These are phyloP conservation scores for Spongispora temasekensis DNA, from an alignment of 1,284 basidiomycete genomes.

Conservation along the genomic window DNA sequence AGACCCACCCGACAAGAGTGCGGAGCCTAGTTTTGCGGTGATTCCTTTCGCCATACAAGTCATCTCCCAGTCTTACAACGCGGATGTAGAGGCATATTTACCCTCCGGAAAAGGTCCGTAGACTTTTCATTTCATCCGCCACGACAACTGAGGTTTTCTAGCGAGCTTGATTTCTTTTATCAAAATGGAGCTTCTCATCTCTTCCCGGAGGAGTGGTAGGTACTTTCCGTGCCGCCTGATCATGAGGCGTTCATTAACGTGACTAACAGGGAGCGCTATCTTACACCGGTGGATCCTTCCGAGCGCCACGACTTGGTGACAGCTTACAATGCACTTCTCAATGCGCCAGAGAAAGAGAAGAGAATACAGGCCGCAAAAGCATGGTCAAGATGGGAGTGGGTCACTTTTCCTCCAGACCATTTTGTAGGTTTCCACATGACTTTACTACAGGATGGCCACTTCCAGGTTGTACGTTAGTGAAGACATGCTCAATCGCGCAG, in stretches of 20 bases:
- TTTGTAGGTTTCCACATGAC: no score
- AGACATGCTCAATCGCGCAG: conserved; percentile 68
- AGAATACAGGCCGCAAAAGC: conserved; percentile 77
- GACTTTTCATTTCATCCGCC: not conserved
- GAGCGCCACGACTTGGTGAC: conserved; percentile 80
- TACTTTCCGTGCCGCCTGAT: not conserved
- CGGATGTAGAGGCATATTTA: conserved; percentile 78
- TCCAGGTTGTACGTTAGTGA: conserved; percentile 74
- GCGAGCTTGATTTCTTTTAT: conserved; percentile 92
- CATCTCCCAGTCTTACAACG: not conserved
- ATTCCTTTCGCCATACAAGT: not conserved
- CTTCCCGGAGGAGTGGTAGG: conserved; percentile 87
- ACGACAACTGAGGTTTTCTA: conserved; percentile 27
- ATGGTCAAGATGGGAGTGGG: conserved; percentile 90
- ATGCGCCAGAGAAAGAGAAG: conserved; percentile 69
- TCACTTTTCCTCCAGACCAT: conserved; percentile 14
- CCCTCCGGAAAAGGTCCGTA: conserved; percentile 69
- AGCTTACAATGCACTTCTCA: conserved; percentile 85
- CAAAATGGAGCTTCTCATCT: conserved; percentile 80
- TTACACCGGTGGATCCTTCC: conserved; percentile 77
- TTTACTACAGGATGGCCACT: conserved; percentile 68
- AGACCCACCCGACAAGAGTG: conserved; percentile 82
- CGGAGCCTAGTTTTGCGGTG: conserved; percentile 83
- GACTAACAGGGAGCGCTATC: conserved; percentile 81
- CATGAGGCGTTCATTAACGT: not conserved